Conservation (phyloP, 2,329 filamentous ascomycete species). For the Penicillium palitans region DNA sequence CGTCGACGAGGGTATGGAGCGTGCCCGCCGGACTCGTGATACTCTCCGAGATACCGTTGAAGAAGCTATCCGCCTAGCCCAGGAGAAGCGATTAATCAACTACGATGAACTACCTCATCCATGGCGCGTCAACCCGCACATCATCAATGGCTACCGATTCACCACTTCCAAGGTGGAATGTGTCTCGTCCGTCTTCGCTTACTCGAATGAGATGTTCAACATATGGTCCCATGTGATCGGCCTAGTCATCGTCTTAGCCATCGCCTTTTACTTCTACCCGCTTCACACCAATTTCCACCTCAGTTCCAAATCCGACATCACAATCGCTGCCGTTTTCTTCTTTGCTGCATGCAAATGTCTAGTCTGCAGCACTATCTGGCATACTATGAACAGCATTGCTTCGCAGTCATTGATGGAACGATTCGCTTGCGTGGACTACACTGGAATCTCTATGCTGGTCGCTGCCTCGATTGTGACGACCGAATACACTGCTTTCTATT, state of each 20-base stretch:
- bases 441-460: constrained; percentile 91
- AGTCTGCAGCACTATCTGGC: constrained; percentile 93
- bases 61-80: constrained; percentile 70
- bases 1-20: constrained; percentile 77
- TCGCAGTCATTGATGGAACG: constrained; percentile 86
- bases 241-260: constrained; percentile 78
- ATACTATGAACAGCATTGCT: constrained; percentile 97
- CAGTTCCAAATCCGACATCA: constrained; percentile 82
- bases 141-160: constrained; percentile 88
- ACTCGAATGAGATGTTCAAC: constrained; percentile 94
- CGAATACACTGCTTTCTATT: constrained; percentile 98
- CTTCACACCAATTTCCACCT: constrained; percentile 80
- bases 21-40: constrained; percentile 78
- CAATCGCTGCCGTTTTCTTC: constrained; percentile 93
- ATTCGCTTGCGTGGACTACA: constrained; percentile 98
- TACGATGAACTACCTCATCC: constrained; percentile 90
- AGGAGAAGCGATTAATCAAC: constrained; percentile 76
- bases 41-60: constrained; percentile 83
- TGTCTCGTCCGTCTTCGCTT: constrained; percentile 74
- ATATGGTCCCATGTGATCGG: constrained; percentile 96
- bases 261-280: constrained; percentile 97
- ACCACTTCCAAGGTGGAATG: constrained; percentile 88
- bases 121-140: constrained; percentile 95
- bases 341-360: constrained; percentile 93
- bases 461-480: constrained; percentile 95